Evolutionary conservation across 208 protist species (phyloP), one percentile per base, ranked within the genome.

Genomic region (Crithidia expoeki): DNA sequence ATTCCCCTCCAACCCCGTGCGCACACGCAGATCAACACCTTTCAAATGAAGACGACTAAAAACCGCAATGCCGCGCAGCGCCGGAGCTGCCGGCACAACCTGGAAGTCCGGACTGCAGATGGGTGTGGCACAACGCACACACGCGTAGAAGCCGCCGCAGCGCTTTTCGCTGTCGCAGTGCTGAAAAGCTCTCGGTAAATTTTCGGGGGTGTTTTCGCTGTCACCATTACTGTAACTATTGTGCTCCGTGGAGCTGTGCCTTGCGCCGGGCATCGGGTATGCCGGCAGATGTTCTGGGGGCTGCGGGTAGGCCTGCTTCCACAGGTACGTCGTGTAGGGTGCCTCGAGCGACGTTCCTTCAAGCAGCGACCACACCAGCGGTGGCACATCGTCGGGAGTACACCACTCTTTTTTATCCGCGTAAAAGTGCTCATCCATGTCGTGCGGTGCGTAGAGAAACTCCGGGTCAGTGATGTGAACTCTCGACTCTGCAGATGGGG

Each of bases 311-410:
- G 76, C 72, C 57, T 92, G 81, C 49, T 70, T 79, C 90, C 87
- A 93, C 19, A 95, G 69, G 36, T 76, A 34, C 7, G 78, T 92
- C 5, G 81, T 83, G 76, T 85, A 89, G n/a, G 90, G 86, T 9
- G 83, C 58, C 64, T 95, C 90, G 19, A 93, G 47, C 38, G 34
- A 21, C 14, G 69, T 23, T 3, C 90, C 87, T n/a, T 89, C 80
- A 17, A 95, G 65, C 40, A 95, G 16, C 27, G 51, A 57, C 51
- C 11, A 38, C 25, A 84, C 73, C 21, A 68, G 42, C 16, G 65
- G 51, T 33, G 83, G 73, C 49, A 83, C 32, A 17, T 77, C 69
- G 4, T 11, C 32, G 19, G 64, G 34, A 4, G 59, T 47, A 2
- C 2, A 16, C 78, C 78, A 83, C 36, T 83, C 50, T 4, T 2